These are phyloP conservation scores for Barnettozyma californica DNA, from an alignment of 805 yeast genomes.

Conservation along the genomic window DNA sequence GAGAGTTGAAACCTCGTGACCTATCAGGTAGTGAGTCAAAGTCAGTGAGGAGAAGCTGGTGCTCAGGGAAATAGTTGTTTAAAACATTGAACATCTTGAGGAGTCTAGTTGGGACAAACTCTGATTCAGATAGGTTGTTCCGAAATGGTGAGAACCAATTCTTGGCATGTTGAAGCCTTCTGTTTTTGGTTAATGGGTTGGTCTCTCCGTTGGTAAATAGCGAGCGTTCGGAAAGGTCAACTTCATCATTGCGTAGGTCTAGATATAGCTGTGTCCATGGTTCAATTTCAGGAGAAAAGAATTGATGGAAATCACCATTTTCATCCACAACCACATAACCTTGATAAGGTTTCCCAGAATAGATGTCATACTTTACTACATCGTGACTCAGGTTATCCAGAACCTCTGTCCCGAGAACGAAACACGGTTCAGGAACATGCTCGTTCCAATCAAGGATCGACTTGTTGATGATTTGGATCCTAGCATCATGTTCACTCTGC, in stretches of 20 bases:
- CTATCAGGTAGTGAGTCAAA: constrained; percentile 43
- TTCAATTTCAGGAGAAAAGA: constrained; percentile 58
- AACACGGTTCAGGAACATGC: constrained; percentile 59
- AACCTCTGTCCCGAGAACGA: constrained; percentile 74
- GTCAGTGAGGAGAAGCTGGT: constrained; percentile 69
- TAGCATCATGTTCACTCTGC: constrained; percentile 43
- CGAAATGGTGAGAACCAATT: constrained; percentile 59
- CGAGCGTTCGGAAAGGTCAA: constrained; percentile 4
- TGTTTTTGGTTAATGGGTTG: constrained; percentile 60
- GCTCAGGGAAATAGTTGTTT: constrained; percentile 65
- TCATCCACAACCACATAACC: constrained; percentile 73
- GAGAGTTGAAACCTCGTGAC: constrained; percentile 57
- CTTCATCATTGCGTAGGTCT: constrained; percentile 30
- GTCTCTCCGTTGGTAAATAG: constrained; percentile 17
- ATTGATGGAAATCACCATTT: constrained; percentile 70
- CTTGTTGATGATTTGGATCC: constrained; percentile 62
- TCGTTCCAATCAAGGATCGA: constrained; percentile 74
- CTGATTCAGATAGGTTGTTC: constrained; percentile 60
- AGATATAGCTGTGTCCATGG: constrained; percentile 51
- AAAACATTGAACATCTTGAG: constrained; percentile 60
- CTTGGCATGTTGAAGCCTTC: constrained; percentile 33
- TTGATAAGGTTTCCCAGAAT: constrained; percentile 63
- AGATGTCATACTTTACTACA: constrained; percentile 66
- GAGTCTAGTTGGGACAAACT: constrained; percentile 76
- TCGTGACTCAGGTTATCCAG: constrained; percentile 85